phyloP scores from a whole-genome alignment of 225 moss, liverwort and hornwort genomes.

The Rhytidiadelphus loreus region DNA sequence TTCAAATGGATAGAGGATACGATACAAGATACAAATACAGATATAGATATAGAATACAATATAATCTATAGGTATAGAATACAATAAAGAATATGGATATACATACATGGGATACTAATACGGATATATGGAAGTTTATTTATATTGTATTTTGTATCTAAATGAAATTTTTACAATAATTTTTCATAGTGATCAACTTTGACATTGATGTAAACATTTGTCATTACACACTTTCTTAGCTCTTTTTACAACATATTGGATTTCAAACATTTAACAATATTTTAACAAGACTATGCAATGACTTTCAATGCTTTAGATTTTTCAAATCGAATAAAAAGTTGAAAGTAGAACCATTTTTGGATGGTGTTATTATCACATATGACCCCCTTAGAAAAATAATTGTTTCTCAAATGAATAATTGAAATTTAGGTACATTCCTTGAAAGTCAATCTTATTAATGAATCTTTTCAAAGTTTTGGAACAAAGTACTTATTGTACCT shows the following conservation, averaged over 20 bases:
- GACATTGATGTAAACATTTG: not conserved
- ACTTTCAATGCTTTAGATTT: not conserved
- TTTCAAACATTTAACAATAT: not conserved
- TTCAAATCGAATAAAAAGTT: no score
- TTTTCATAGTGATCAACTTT: not conserved
- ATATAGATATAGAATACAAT: no score
- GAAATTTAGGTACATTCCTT: accelerated
- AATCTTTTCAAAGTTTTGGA: not conserved
- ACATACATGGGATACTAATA: no score
- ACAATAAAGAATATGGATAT: no score
- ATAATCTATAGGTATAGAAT: no score
- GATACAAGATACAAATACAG: no score
- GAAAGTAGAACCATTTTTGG: not conserved
- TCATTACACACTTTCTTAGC: not conserved
- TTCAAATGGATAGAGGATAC: no score
- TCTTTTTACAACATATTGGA: not conserved
- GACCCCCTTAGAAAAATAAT: no score
- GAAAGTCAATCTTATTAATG: not conserved
- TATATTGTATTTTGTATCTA: not conserved
- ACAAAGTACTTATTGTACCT: not conserved
- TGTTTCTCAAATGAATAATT: not conserved
- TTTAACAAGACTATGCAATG: not conserved
- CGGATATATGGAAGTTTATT: no score
- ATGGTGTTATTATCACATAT: no score
- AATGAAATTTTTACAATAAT: no score